phyloP scores from a whole-genome alignment of 2,329 filamentous ascomycete species.

The Dendryphion nanum region DNA sequence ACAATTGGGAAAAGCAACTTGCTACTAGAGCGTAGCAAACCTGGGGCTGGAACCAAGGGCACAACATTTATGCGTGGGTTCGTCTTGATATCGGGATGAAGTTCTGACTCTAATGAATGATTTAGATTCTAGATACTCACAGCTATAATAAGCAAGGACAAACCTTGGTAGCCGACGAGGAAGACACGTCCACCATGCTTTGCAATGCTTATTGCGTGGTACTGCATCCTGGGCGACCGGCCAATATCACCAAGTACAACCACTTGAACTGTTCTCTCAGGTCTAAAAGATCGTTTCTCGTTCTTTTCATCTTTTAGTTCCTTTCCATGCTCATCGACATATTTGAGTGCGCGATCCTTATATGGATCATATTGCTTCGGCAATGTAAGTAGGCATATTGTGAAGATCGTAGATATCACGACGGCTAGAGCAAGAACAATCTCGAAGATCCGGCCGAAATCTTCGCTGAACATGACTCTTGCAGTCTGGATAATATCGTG shows the following conservation, averaged over 20 bases:
- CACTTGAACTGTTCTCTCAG: slow-evolving; percentile 66
- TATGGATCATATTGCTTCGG: slow-evolving; percentile 53
- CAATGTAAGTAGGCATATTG: slow-evolving; percentile 51
- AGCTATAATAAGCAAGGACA: slow-evolving; percentile 1
- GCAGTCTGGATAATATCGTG: too few relatives aligned
- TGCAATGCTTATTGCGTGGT: slow-evolving; percentile 90
- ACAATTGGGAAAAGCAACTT: slow-evolving; percentile 73
- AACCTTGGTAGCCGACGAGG: slow-evolving; percentile 84
- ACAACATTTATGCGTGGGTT: slow-evolving; percentile 70
- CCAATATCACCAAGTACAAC: slow-evolving; percentile 94
- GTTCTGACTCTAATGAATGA: slow-evolving; percentile 64
- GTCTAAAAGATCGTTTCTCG: slow-evolving; percentile 21
- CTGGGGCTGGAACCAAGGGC: slow-evolving; percentile 67
- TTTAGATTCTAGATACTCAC: not conserved
- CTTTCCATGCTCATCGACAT: slow-evolving; percentile 15
- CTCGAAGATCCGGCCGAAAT: slow-evolving; percentile 32
- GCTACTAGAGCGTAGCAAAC: slow-evolving; percentile 63
- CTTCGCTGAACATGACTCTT: slow-evolving; percentile 32
- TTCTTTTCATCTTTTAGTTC: slow-evolving; percentile 7
- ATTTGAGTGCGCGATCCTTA: slow-evolving; percentile 22
- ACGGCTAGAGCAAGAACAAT: slow-evolving; percentile 42
- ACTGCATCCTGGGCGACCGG: slow-evolving; percentile 95
- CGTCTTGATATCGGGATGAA: slow-evolving; percentile 72
- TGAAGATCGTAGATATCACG: slow-evolving; percentile 47
- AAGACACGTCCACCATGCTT: slow-evolving; percentile 77